Evolutionary conservation across 2,329 filamentous ascomycete species (phyloP).

Genomic region (Chaetomium sp.): DNA sequence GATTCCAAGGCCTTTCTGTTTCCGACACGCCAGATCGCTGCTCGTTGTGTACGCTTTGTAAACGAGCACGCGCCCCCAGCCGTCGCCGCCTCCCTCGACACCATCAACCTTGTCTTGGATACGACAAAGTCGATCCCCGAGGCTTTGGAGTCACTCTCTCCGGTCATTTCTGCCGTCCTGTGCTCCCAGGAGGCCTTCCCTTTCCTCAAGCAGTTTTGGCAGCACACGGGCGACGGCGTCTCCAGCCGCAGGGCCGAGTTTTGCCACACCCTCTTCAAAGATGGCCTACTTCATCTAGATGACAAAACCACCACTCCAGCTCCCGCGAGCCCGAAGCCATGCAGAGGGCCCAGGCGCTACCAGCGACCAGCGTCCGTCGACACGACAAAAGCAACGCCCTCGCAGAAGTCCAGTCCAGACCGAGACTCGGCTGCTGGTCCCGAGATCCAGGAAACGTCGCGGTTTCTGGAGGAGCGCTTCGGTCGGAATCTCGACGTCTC

Average conservation of each 20-base stretch:
- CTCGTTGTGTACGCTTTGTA: conserved; percentile 75
- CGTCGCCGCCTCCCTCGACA: conserved; percentile 51
- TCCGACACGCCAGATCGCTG: conserved; percentile 69
- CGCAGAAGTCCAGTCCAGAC: conserved; percentile 27
- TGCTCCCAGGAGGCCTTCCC: conserved; percentile 68
- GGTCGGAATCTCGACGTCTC: conserved; percentile 84
- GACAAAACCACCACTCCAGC: conserved; percentile 36
- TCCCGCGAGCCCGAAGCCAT: conserved; percentile 42
- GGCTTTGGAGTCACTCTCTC: conserved; percentile 57
- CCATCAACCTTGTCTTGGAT: conserved; percentile 66
- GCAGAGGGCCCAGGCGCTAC: conserved; percentile 79
- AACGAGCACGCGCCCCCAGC: conserved; percentile 57
- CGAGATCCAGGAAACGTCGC: conserved; percentile 65
- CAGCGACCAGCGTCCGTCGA: conserved; percentile 59
- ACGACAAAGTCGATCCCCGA: conserved; percentile 54
- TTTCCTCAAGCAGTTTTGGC: conserved; percentile 93
- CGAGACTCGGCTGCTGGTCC: conserved; percentile 32
- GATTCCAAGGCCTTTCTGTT: conserved; percentile 79
- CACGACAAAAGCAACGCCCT: conserved; percentile 33
- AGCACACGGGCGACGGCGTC: conserved; percentile 89
- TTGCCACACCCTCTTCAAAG: conserved; percentile 72
- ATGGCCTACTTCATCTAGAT: conserved; percentile 58
- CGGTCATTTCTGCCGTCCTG: conserved; percentile 69
- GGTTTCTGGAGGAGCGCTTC: conserved; percentile 92
- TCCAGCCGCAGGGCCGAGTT: conserved; percentile 92